These are phyloP conservation scores for Lagerstroemia speciosa DNA, from an alignment of 345 rosid genomes.

Conservation along the genomic window DNA sequence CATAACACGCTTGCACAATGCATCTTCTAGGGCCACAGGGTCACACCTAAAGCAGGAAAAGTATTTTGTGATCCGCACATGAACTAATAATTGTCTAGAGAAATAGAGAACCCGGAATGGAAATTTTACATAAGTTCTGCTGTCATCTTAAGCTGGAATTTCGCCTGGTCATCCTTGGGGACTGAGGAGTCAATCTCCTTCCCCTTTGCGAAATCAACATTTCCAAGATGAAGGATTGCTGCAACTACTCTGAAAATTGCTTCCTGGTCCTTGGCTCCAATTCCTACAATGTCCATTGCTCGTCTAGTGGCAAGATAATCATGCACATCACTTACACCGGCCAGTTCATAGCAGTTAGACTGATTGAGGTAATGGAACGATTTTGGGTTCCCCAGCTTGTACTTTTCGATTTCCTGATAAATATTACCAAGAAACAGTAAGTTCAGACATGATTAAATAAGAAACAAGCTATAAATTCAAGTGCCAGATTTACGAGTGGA, in stretches of 20 bases:
- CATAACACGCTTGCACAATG: slow-evolving; percentile 92
- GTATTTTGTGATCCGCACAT: no score
- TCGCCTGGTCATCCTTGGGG: slow-evolving; percentile 67
- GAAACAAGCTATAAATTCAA: not conserved
- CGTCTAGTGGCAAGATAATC: slow-evolving; percentile 87
- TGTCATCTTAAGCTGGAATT: slow-evolving; percentile 65
- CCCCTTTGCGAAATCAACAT: slow-evolving; percentile 70
- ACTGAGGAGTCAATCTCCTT: slow-evolving; percentile 82
- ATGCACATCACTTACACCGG: slow-evolving; percentile 79
- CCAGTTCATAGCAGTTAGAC: slow-evolving; percentile 74
- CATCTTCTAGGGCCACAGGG: slow-evolving; percentile 68
- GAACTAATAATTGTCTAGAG: no score
- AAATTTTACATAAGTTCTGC: slow-evolving; percentile 71
- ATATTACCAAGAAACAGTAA: not conserved
- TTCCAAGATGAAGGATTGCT: slow-evolving; percentile 79
- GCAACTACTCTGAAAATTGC: slow-evolving; percentile 97
- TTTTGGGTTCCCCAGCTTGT: slow-evolving; percentile 64
- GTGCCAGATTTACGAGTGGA: not conserved
- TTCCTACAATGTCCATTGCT: slow-evolving; percentile 96
- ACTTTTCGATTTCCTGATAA: slow-evolving; percentile 71
- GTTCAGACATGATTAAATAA: not conserved
- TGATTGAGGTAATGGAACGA: slow-evolving; percentile 85
- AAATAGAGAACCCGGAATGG: not conserved
- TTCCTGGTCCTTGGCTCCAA: slow-evolving; percentile 84
- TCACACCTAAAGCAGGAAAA: slow-evolving; percentile 55